phyloP scores from a whole-genome alignment of 2,329 filamentous ascomycete genomes.

The Neonectria ditissima region DNA sequence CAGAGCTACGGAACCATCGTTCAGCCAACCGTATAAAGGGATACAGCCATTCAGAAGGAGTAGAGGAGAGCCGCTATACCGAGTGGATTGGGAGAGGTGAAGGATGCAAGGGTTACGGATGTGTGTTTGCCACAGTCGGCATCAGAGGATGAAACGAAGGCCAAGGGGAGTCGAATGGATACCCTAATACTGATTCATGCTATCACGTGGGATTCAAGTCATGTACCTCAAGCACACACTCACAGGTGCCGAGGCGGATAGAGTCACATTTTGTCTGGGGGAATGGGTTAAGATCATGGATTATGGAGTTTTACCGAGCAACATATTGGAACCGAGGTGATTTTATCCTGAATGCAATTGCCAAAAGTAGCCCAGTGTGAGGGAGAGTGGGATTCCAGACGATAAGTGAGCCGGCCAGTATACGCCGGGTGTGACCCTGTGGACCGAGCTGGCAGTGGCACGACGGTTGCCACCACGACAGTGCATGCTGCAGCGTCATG shows the following conservation, averaged over 20 bases:
- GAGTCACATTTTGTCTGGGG: not conserved
- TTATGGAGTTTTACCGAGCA: not conserved
- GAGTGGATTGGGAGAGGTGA: not conserved
- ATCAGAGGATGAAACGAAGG: conserved; percentile 9
- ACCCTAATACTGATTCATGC: not conserved
- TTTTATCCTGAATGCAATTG: not conserved
- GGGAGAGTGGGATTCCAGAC: not conserved
- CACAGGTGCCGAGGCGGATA: conserved; percentile 10
- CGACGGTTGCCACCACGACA: conserved; percentile 17
- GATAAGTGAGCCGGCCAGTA: conserved; percentile 17
- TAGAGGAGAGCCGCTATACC: not conserved
- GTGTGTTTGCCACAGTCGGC: not conserved
- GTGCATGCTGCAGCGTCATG: conserved; percentile 23
- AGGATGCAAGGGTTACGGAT: not conserved
- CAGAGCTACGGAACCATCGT: conserved; percentile 69
- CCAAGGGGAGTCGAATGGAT: not conserved
- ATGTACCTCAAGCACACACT: conserved; percentile 26
- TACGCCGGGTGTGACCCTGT: conserved; percentile 20
- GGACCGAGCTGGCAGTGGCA: conserved; percentile 27
- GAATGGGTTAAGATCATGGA: conserved; percentile 2
- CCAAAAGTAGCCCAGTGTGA: not conserved
- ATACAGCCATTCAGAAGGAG: not conserved
- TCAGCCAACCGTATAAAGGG: conserved; percentile 43
- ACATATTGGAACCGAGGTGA: conserved; percentile 4
- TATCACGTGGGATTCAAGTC: conserved; percentile 24